Percentiles rank a stretch among this genome's conserved stretches.
Evolutionary conservation across 2,329 filamentous ascomycete genomes (phyloP).

Genomic region (Colletotrichum shisoi): DNA sequence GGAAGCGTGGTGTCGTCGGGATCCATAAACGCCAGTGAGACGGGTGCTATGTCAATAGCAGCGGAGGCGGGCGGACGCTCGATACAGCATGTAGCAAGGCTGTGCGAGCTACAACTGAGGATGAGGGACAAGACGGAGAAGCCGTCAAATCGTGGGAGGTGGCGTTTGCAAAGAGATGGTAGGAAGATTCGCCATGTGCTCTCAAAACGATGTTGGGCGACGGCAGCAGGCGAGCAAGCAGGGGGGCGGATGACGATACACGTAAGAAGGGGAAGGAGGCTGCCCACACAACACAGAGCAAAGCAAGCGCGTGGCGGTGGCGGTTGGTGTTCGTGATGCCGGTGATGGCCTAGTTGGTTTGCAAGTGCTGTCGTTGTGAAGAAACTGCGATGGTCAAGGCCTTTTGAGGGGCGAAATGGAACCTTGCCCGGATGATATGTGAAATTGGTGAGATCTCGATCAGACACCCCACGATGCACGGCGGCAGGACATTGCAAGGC

Average conservation of each 20-base stretch:
- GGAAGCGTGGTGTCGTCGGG: slow-evolving; percentile 4
- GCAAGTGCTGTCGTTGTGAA: background rate
- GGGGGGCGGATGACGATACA: background rate
- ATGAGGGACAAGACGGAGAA: background rate
- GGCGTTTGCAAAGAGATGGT: background rate
- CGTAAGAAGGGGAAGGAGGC: slow-evolving; percentile 9
- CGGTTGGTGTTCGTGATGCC: slow-evolving; percentile 8
- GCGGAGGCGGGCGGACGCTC: background rate
- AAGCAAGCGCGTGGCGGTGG: slow-evolving; percentile 26
- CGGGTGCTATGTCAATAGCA: background rate
- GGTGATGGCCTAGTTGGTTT: background rate
- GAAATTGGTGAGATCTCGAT: slow-evolving; percentile 25
- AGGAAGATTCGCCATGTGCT: slow-evolving; percentile 4
- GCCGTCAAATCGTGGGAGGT: background rate
- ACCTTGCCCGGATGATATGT: slow-evolving; percentile 18
- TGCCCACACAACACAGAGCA: slow-evolving; percentile 19
- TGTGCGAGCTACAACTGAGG: background rate
- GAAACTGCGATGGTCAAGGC: slow-evolving; percentile 6
- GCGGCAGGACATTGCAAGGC: slow-evolving; percentile 19
- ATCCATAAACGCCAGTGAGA: background rate
- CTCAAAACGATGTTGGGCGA: slow-evolving; percentile 8
- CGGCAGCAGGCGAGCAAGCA: slow-evolving; percentile 3
- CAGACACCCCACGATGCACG: slow-evolving; percentile 36
- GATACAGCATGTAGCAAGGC: background rate
- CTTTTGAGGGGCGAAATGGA: slow-evolving; percentile 6